A percentile compares a stretch with the other conserved stretches of the same genome.
Evolutionary conservation across 257 asterid genomes (phyloP).

Genomic region (Mentha longifolia): DNA sequence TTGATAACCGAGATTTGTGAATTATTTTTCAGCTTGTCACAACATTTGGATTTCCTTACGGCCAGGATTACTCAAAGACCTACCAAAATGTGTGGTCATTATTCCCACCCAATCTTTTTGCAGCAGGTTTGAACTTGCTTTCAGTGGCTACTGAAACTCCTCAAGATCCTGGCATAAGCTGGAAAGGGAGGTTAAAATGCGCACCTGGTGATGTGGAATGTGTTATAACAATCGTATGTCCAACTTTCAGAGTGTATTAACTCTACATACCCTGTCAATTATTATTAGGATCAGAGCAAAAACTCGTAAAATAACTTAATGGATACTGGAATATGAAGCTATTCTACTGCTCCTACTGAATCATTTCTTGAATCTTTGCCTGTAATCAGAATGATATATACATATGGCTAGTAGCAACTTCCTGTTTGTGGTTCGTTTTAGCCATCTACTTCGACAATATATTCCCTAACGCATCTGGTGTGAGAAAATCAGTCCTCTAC

Average conservation of each 20-base stretch:
- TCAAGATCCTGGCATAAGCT: slow-evolving; percentile 91
- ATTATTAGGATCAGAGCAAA: slow-evolving; percentile 3
- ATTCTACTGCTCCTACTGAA: slow-evolving; percentile 22
- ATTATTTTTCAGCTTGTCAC: slow-evolving; percentile 74
- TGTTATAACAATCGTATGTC: slow-evolving; percentile 67
- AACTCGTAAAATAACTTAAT: slow-evolving; percentile 10
- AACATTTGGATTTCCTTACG: slow-evolving; percentile 86
- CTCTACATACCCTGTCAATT: slow-evolving; percentile 23
- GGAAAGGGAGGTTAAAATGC: slow-evolving; percentile 77
- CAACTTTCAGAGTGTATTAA: slow-evolving; percentile 6
- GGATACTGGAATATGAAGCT: slow-evolving; percentile 7
- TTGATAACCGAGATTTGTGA: slow-evolving; percentile 32
- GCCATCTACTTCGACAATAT: slow-evolving; percentile 93
- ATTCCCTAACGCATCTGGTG: slow-evolving; percentile 82
- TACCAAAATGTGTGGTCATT: slow-evolving; percentile 75
- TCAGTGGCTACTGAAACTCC: slow-evolving; percentile 85
- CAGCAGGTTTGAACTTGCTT: slow-evolving; percentile 78
- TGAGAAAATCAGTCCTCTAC: slow-evolving; percentile 74
- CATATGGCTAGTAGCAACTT: slow-evolving; percentile 69
- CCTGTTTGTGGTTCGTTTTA: slow-evolving; percentile 69
- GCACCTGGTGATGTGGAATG: slow-evolving; percentile 84
- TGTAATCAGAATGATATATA: slow-evolving; percentile 71
- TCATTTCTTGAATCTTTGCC: slow-evolving; percentile 22
- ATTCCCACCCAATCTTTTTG: slow-evolving; percentile 93
- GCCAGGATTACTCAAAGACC: slow-evolving; percentile 43